These are phyloP conservation scores for Dendrobium huoshanense DNA, from an alignment of 106 monocot species.

Conservation along the genomic window DNA sequence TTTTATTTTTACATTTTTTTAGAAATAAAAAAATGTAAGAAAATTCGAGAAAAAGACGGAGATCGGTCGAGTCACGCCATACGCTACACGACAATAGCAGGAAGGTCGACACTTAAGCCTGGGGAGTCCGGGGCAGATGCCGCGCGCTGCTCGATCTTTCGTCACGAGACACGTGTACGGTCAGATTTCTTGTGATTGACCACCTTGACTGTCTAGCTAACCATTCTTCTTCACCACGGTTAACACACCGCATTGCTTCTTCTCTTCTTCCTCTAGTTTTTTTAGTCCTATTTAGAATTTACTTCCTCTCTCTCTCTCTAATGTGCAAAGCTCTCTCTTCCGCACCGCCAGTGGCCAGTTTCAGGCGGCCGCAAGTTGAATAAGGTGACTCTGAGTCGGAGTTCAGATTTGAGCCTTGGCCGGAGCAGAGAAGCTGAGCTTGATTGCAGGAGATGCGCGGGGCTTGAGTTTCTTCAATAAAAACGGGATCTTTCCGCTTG, in stretches of 20 bases:
- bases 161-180: slow-evolving; percentile 1
- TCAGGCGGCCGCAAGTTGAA: background rate
- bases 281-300: background rate
- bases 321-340: background rate
- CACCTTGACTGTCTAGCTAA: too few species aligned
- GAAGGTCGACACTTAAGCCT: background rate
- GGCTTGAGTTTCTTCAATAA: background rate
- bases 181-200: background rate
- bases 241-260: background rate
- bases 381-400: background rate
- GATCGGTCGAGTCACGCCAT: background rate
- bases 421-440: too few species aligned
- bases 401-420: background rate
- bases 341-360: background rate
- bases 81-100: slow-evolving; percentile 3
- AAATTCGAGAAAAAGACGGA: background rate
- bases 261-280: background rate
- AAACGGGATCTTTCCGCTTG: background rate
- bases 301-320: background rate
- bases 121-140: slow-evolving; percentile 1
- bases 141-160: background rate
- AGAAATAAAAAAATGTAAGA: background rate
- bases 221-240: background rate
- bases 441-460: background rate
- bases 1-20: background rate